These are phyloP conservation scores for Blastomyces gilchristii DNA, from an alignment of 2,329 filamentous ascomycete species.

Conservation along the genomic window DNA sequence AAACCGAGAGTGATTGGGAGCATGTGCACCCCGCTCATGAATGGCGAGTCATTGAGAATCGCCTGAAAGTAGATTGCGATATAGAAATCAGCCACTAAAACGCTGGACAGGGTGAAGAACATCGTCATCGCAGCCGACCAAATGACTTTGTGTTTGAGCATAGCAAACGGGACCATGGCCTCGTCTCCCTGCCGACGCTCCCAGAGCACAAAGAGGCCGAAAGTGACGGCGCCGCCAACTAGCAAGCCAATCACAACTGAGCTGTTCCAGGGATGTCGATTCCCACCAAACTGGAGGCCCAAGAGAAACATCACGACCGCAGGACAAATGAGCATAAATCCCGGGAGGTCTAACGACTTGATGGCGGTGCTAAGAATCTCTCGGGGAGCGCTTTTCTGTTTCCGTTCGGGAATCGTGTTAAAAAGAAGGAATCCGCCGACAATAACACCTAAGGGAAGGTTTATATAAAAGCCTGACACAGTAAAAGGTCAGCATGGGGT, in stretches of 20 bases:
- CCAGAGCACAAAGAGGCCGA: constrained; percentile 28
- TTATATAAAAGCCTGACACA: constrained; percentile 29
- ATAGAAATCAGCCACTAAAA: constrained; percentile 25
- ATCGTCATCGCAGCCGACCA: constrained; percentile 20
- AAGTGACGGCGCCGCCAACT: constrained; percentile 21
- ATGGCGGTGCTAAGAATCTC: constrained; percentile 21
- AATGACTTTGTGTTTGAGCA: constrained; percentile 25
- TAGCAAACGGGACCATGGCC: constrained; percentile 31
- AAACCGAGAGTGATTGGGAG: constrained; percentile 27
- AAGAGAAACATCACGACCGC: constrained; percentile 29
- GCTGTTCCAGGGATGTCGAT: constrained; percentile 25
- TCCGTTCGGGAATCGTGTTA: constrained; percentile 22
- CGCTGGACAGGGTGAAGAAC: constrained; percentile 21
- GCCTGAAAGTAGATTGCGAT: constrained; percentile 36
- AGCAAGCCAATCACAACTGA: constrained; percentile 28
- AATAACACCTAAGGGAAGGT: constrained; percentile 27
- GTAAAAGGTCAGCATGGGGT: background rate
- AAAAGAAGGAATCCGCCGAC: constrained; percentile 21
- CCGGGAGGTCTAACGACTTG: constrained; percentile 28
- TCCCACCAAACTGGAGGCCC: constrained; percentile 31
- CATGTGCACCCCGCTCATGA: constrained; percentile 32
- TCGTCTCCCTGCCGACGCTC: constrained; percentile 26
- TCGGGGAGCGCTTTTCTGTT: constrained; percentile 15
- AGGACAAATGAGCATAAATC: constrained; percentile 28
- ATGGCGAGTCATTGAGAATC: constrained; percentile 26